Percentiles rank a stretch among this genome's conserved stretches.
Evolutionary conservation across 148 eudicot genomes (phyloP).

Genomic region (Polygonum maritimum): DNA sequence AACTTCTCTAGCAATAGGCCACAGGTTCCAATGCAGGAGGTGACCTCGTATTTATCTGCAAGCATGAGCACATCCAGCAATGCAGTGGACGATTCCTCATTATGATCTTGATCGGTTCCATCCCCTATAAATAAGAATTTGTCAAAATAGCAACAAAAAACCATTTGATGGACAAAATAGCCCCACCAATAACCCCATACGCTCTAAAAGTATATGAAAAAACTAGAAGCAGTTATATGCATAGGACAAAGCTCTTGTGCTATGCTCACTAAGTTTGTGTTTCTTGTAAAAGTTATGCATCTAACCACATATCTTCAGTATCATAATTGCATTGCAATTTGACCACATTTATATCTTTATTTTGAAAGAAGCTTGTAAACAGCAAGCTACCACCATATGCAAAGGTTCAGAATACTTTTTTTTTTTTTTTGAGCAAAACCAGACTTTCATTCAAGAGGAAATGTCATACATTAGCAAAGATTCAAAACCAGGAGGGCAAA

Average conservation of each 20-base stretch:
- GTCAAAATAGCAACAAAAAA: not conserved
- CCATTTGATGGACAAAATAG: not conserved
- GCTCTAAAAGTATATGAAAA: not conserved
- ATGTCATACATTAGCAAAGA: too few relatives aligned
- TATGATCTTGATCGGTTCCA: not conserved
- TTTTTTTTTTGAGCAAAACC: too few relatives aligned
- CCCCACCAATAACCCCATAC: not conserved
- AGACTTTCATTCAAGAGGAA: too few relatives aligned
- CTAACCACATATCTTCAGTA: not conserved
- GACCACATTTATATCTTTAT: not conserved
- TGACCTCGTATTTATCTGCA: not conserved
- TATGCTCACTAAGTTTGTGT: not conserved
- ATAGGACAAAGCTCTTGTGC: not conserved
- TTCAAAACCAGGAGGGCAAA: too few relatives aligned
- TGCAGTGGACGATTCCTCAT: not conserved
- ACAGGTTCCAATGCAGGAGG: not conserved
- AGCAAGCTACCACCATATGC: not conserved
- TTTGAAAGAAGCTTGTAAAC: too few relatives aligned
- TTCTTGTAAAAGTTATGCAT: not conserved
- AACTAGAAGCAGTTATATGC: not conserved
- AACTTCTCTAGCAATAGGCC: not conserved
- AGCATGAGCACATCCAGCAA: not conserved
- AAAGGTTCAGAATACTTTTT: not conserved
- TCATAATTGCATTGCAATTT: not conserved
- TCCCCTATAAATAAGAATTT: not conserved